Percentiles rank a stretch among this genome's conserved stretches.
These are phyloP conservation scores for Neolentinus lepideus DNA, from an alignment of 1,284 basidiomycete species.

Conservation along the genomic window DNA sequence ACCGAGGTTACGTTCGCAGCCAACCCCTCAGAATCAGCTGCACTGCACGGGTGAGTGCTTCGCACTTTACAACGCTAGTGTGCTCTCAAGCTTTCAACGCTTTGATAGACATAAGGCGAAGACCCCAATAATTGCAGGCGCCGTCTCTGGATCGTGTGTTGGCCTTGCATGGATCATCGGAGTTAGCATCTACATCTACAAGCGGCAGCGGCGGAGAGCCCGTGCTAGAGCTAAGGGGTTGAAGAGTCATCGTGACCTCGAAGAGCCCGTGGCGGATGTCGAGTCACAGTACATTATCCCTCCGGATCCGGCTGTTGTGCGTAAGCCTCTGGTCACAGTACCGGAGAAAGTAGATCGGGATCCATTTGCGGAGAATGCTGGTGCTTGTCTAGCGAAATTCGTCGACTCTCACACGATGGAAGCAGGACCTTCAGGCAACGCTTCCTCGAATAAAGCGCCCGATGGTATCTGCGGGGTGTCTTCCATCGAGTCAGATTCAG, in stretches of 20 bases:
- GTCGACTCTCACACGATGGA: no score
- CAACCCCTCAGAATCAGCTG: conserved; percentile 18
- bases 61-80: background rate
- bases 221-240: conserved; percentile 20
- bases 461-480: no score
- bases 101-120: conserved; percentile 40
- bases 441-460: no score
- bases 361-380: no score
- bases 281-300: conserved; percentile 49
- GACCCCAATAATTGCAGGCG: conserved; percentile 60
- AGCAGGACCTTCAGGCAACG: no score
- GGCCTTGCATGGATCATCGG: conserved; percentile 40
- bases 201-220: conserved; percentile 22
- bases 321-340: conserved; percentile 23
- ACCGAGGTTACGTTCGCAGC: background rate
- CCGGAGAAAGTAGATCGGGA: no score
- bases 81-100: background rate
- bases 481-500: no score
- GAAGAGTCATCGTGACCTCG: conserved; percentile 22
- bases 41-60: conserved; percentile 25
- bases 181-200: conserved; percentile 27
- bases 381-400: no score
- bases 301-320: conserved; percentile 57
- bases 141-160: conserved; percentile 46
- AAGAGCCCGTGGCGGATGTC: conserved; percentile 21